A percentile compares a stretch with the other conserved stretches of the same genome.
Evolutionary conservation across 1,284 basidiomycete species (phyloP).

Genomic region (Hemileia vastatrix): DNA sequence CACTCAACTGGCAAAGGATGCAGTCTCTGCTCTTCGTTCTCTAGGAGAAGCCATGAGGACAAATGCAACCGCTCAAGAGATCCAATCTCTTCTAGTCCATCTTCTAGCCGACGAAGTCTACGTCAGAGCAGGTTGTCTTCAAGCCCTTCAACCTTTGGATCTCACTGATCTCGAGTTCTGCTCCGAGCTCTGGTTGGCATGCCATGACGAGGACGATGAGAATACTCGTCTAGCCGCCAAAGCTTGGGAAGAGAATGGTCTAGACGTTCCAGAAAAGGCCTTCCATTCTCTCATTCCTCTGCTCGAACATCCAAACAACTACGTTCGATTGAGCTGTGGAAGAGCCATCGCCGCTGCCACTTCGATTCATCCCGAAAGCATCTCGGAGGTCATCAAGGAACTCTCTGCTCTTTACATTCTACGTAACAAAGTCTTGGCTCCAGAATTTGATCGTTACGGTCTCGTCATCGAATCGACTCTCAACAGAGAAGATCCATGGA

Average conservation of each 20-base stretch:
- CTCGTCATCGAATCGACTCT: conserved; percentile 84
- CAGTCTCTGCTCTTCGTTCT: conserved; percentile 69
- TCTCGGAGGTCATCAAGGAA: conserved; percentile 50
- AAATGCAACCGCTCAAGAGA: conserved; percentile 58
- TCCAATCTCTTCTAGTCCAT: conserved; percentile 59
- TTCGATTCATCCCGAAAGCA: conserved; percentile 60
- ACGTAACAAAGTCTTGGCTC: conserved; percentile 75
- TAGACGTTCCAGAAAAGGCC: conserved; percentile 73
- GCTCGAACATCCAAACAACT: conserved; percentile 62
- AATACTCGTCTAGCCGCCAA: conserved; percentile 71
- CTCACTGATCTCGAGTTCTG: conserved; percentile 90
- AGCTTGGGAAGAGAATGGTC: conserved; percentile 91
- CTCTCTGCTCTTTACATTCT: conserved; percentile 71
- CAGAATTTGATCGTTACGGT: conserved; percentile 77
- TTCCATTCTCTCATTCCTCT: conserved; percentile 39
- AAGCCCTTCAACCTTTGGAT: conserved; percentile 83
- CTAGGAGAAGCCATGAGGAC: conserved; percentile 70
- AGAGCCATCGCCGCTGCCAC: conserved; percentile 68
- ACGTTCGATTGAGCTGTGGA: conserved; percentile 66
- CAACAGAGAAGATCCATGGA: conserved; percentile 85
- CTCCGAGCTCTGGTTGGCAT: conserved; percentile 74
- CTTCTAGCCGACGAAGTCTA: conserved; percentile 75
- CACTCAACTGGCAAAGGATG: conserved; percentile 73
- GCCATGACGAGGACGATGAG: conserved; percentile 83
- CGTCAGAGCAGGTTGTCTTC: conserved; percentile 76